Conservation (phyloP, 2,329 filamentous ascomycete species). For the Davidsoniella eucalypti region DNA sequence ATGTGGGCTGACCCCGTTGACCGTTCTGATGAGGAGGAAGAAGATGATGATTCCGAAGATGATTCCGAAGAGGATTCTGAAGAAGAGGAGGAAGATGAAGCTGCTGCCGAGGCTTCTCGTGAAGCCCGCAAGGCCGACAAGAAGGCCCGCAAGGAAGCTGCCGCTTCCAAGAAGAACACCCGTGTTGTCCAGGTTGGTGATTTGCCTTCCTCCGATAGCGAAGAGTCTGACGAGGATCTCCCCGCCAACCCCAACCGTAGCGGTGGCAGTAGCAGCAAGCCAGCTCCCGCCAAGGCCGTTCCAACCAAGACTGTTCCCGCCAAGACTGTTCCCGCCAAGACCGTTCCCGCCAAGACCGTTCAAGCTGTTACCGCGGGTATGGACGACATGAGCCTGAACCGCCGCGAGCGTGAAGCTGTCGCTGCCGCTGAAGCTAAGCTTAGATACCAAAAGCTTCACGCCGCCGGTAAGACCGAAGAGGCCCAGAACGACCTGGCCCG, state of each 20-base stretch:
- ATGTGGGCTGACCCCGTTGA: slow-evolving; percentile 48
- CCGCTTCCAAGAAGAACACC: slow-evolving; percentile 58
- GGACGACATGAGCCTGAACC: slow-evolving; percentile 33
- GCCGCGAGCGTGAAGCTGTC: slow-evolving; percentile 52
- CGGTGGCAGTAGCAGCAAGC: neutral
- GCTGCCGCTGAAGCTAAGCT: slow-evolving; percentile 82
- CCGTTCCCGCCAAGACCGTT: slow-evolving; percentile 38
- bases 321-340: slow-evolving; percentile 22
- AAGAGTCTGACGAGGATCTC: slow-evolving; percentile 41
- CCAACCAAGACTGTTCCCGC: too few relatives aligned
- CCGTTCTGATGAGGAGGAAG: slow-evolving; percentile 35
- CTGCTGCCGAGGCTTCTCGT: slow-evolving; percentile 42
- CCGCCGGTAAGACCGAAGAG: slow-evolving; percentile 92
- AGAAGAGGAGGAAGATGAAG: slow-evolving; percentile 35
- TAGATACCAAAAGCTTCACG: slow-evolving; percentile 79
- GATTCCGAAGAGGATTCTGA: slow-evolving; percentile 34
- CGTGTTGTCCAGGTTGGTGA: slow-evolving; percentile 68
- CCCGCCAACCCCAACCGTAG: slow-evolving; percentile 88
- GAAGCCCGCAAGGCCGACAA: slow-evolving; percentile 77
- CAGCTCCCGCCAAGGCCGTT: slow-evolving; percentile 33
- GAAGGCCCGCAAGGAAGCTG: slow-evolving; percentile 82
- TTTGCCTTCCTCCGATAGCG: slow-evolving; percentile 55
- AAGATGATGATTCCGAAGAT: slow-evolving; percentile 31
- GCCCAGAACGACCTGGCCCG: slow-evolving; percentile 78
- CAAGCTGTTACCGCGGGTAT: slow-evolving; percentile 38